Percentiles rank a stretch among this genome's conserved stretches.
phyloP scores from a whole-genome alignment of 2,329 filamentous ascomycete species.

The Leptographium procerum region DNA sequence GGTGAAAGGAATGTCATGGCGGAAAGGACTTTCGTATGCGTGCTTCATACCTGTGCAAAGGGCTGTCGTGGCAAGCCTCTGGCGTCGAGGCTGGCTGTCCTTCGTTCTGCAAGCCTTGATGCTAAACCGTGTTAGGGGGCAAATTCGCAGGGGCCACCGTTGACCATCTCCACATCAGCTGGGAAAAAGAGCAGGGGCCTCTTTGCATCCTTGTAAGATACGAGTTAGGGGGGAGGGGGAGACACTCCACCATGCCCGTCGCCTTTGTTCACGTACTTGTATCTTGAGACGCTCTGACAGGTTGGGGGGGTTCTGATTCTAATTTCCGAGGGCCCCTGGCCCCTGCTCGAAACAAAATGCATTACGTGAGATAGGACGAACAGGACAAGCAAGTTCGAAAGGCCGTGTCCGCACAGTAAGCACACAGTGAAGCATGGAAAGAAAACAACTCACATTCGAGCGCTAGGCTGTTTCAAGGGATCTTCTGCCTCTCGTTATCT shows the following conservation, averaged over 20 bases:
- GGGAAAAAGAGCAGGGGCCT: too few relatives aligned
- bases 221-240: too few relatives aligned
- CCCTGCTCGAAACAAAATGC: neutral
- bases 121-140: neutral
- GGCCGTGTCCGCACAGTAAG: neutral
- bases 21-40: too few relatives aligned
- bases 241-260: too few relatives aligned
- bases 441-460: neutral
- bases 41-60: too few relatives aligned
- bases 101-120: neutral
- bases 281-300: too few relatives aligned
- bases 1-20: too few relatives aligned
- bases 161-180: neutral
- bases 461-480: neutral
- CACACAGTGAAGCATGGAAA: too few relatives aligned
- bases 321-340: neutral
- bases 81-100: too few relatives aligned
- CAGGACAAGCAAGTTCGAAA: neutral
- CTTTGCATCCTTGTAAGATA: too few relatives aligned
- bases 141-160: neutral
- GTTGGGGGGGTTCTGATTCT: too few relatives aligned
- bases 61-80: too few relatives aligned
- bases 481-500: constrained; percentile 7
- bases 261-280: neutral
- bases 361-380: neutral